Base-by-base conservation (phyloP, 2,329 filamentous ascomycete genomes). In the Xylariaceae sp. region DNA sequence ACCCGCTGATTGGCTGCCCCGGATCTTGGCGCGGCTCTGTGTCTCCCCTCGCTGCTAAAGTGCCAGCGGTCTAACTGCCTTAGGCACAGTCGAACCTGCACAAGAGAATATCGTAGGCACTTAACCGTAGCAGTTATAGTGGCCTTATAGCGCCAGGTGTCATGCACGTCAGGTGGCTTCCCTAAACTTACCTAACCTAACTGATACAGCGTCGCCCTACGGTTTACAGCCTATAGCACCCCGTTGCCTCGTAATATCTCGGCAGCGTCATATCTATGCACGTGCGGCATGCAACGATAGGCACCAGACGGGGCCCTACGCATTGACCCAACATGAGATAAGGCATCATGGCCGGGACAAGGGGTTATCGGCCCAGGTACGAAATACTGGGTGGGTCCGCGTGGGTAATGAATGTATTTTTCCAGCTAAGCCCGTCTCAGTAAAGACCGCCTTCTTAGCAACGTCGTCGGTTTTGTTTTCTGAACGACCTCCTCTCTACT, bases 401-500 rank as follows among this genome's bases (percentile, higher is more conserved):
- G 41, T 45, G 11, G 37, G 37, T 41, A 41, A 41, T 41, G 51
- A 15, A 30, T 30, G 23, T 30, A 11, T 18, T 47, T 54, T 34
- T 35, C 15, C 52, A 61, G 55, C 64, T 66, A 66, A 49, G 44
- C 64, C 56, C 1, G 23, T 64, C 61, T 11, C 39, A 57, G 64
- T 62, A 62, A 65, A 49, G 53, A 62, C 58, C 23, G 23, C 49
- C 9, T 51, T 59, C 55, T 62, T 62, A 62, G 61, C 59, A 50
- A 61, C 53, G 56, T 64, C 60, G 57, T 63, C 60, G 58, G 58
- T 60, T 41, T 60, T 62, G 61, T 64, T 59, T 65, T 64, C 64
- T 66, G 63, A 61, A 59, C 61, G 64, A 60, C 64, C 60, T 59
- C 59, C 62, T 63, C 60, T 57, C 57, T 53, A 56, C 17, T 39